Conservation (phyloP, 495 filamentous ascomycete genomes). For the Bacidia gigantensis region DNA sequence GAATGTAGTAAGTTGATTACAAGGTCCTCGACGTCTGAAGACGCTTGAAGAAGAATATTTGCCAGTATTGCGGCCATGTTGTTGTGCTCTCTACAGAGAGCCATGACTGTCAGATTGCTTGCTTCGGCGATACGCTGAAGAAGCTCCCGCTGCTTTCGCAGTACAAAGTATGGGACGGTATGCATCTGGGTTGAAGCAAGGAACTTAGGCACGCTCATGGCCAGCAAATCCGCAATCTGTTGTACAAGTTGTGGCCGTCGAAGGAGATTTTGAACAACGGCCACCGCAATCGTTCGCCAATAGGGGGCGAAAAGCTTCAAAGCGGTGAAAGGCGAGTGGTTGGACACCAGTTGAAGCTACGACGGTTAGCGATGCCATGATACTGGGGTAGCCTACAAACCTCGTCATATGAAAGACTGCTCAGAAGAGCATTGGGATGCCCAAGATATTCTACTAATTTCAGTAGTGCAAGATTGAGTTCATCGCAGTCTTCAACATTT, state of each 20-base stretch:
- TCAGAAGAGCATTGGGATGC: conserved; percentile 64
- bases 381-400: conserved; percentile 28
- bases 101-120: conserved; percentile 43
- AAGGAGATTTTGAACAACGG: conserved; percentile 66
- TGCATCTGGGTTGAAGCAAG: conserved; percentile 64
- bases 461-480: conserved; percentile 72
- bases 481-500: conserved; percentile 54
- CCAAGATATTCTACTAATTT: conserved; percentile 77
- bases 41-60: conserved; percentile 60
- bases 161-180: conserved; percentile 73
- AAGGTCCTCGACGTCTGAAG: conserved; percentile 47
- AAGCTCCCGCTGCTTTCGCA: conserved; percentile 61
- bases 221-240: conserved; percentile 63
- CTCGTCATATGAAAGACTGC: conserved; percentile 68
- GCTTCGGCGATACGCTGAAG: conserved; percentile 68
- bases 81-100: conserved; percentile 45
- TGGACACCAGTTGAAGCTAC: conserved; percentile 51
- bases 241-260: conserved; percentile 69
- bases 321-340: conserved; percentile 41
- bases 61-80: conserved; percentile 73
- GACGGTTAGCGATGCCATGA: conserved; percentile 8
- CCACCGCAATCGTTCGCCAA: conserved; percentile 69
- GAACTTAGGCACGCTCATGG: conserved; percentile 56
- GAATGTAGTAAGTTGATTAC: conserved; percentile 53
- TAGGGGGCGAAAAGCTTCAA: conserved; percentile 66